Conservation (phyloP, 768 basidiomycete genomes). For the Cystofilobasidium capitatum region DNA sequence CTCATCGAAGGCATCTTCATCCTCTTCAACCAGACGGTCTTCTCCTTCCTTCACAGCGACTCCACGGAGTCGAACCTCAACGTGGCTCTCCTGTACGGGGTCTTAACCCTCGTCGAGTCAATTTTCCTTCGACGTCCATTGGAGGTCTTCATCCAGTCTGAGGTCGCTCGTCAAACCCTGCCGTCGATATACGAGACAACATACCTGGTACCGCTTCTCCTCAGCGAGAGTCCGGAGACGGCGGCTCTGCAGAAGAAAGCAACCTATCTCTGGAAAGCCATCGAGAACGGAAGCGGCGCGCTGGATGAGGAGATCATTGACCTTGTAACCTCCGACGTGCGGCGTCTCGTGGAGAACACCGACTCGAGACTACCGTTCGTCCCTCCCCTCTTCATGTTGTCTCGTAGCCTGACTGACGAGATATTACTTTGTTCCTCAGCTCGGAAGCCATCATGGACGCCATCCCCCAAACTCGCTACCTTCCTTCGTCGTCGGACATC, state of each 20-base stretch:
- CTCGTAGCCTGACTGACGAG: neutral
- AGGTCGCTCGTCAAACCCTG: neutral
- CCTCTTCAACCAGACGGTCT: slow-evolving; percentile 4
- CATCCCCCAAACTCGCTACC: neutral
- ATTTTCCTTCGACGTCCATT: slow-evolving; percentile 7
- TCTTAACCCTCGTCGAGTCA: neutral
- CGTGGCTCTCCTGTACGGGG: neutral
- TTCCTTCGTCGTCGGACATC: neutral
- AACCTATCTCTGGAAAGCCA: neutral
- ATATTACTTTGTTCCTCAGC: neutral
- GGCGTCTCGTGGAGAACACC: slow-evolving; percentile 5
- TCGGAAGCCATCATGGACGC: slow-evolving; percentile 1
- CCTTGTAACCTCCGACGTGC: slow-evolving; percentile 1
- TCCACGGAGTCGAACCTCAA: neutral
- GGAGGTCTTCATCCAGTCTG: neutral
- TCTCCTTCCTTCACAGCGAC: slow-evolving; percentile 1
- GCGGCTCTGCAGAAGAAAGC: slow-evolving; percentile 8
- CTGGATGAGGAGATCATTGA: neutral
- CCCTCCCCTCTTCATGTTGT: neutral
- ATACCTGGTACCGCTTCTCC: slow-evolving; percentile 4
- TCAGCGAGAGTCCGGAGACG: slow-evolving; percentile 2
- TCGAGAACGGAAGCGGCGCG: neutral
- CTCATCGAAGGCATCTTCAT: slow-evolving; percentile 7
- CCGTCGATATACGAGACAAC: slow-evolving; percentile 11
- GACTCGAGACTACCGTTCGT: neutral